Percentiles rank a stretch among this genome's conserved stretches.
Evolutionary conservation across 2,329 filamentous ascomycete species (phyloP).

Genomic region (Fusarium circinatum): DNA sequence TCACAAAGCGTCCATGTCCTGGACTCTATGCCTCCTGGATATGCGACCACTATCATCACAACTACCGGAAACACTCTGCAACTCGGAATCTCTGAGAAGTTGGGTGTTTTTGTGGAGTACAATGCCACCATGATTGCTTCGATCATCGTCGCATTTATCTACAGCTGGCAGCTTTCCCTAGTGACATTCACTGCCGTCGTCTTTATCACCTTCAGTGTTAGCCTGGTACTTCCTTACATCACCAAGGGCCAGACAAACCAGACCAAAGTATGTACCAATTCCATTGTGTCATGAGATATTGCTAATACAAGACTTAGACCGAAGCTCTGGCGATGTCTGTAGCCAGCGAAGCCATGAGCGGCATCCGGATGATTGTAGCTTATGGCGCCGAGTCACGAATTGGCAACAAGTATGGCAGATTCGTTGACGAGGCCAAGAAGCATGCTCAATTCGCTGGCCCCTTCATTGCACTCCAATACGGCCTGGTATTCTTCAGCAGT

Average conservation of each 20-base stretch:
- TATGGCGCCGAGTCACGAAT: slow-evolving; percentile 54
- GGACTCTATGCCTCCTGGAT: slow-evolving; percentile 60
- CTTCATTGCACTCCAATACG: slow-evolving; percentile 41
- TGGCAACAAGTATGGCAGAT: slow-evolving; percentile 48
- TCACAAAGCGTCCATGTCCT: slow-evolving; percentile 59
- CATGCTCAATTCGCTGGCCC: slow-evolving; percentile 42
- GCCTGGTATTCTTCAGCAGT: slow-evolving; percentile 27
- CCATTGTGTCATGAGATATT: too few species aligned
- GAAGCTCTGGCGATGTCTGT: slow-evolving; percentile 48
- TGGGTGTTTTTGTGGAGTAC: slow-evolving; percentile 56
- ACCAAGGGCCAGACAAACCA: slow-evolving; percentile 48
- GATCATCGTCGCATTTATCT: slow-evolving; percentile 61
- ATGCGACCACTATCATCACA: slow-evolving; percentile 62
- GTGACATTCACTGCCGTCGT: slow-evolving; percentile 59
- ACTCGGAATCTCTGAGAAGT: slow-evolving; percentile 63
- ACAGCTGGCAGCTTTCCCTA: slow-evolving; percentile 63
- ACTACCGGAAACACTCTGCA: slow-evolving; percentile 63
- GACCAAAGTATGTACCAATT: slow-evolving; percentile 37
- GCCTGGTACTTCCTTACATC: slow-evolving; percentile 48
- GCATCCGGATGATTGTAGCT: slow-evolving; percentile 56
- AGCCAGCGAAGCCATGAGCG: slow-evolving; percentile 54
- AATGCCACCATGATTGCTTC: slow-evolving; percentile 48
- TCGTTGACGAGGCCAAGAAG: slow-evolving; percentile 50
- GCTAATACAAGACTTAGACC: neutral
- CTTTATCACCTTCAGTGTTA: slow-evolving; percentile 51